Evolutionary conservation across 345 rosid genomes (phyloP), one percentile per base, ranked within the genome.

Genomic region (Ceriops decandra): DNA sequence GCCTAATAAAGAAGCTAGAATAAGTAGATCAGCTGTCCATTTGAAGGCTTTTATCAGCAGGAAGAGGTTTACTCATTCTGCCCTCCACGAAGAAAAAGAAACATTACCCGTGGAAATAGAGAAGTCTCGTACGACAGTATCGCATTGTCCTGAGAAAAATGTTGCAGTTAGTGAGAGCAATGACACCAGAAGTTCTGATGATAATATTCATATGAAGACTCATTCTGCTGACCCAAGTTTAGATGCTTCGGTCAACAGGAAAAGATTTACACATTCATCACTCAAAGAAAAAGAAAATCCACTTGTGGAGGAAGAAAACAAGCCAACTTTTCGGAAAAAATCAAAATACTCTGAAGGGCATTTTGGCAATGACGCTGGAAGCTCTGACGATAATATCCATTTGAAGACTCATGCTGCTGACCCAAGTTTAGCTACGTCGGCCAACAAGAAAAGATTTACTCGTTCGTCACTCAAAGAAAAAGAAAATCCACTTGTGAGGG

Each of bases 1-100:
- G 47, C 26, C 21, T 22, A 26, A 35, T 56, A 49, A 59, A 64
- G 24, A 52, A 57, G 32, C 65, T 64, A 69, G 79, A 69, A 52
- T 60, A 35, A 63, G 33, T 20, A 53, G 68, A 38, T 66, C 60
- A 20, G 58, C 59, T 21, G 59, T 56, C 28, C 59, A 56, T 24
- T 21, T 61, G 46, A 63, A 42, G 27, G 62, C 42, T 56, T 20
- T 58, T 30, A 68, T 52, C 52, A 38, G 51, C 22, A n/a, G 28
- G 31, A 70, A 36, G 56, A 56, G 59, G 38, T 53, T 32, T 24
- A 56, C 70, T 70, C 54, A 22, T 59, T 60, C 31, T 66, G 60
- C 71, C 42, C 21, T 31, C 21, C 58, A 36, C 19, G 62, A 57
- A 51, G 67, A 46, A 60, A 46, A 11, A 60, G 31, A 59, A 49